These are phyloP conservation scores for Diplotaxis tenuifolia DNA, from an alignment of 345 rosid genomes.

Conservation along the genomic window DNA sequence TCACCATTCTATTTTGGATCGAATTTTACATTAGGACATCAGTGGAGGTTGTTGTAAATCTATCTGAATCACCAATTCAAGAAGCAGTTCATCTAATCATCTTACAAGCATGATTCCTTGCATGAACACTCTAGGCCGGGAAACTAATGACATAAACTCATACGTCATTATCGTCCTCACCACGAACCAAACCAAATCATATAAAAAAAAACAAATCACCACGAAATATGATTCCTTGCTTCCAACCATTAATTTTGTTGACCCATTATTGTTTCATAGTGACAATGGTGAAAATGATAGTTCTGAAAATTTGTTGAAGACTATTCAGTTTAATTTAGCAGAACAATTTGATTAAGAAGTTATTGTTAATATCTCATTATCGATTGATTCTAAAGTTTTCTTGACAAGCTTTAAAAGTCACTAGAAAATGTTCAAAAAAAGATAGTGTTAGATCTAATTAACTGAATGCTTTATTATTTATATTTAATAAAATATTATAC, in stretches of 20 bases:
- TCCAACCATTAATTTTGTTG: conserved; percentile 28
- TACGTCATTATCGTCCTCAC: background rate
- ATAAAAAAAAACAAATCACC: background rate
- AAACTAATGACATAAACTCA: background rate
- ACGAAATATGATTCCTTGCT: background rate
- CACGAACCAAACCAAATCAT: background rate
- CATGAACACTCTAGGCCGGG: background rate
- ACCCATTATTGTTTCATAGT: conserved; percentile 14
- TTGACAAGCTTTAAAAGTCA: background rate
- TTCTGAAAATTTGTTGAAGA: conserved; percentile 29
- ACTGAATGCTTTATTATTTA: no score
- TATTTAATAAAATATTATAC: no score
- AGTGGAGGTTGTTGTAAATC: background rate
- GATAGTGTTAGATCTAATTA: no score
- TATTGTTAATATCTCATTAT: conserved; percentile 13
- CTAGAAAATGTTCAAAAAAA: background rate
- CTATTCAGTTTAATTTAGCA: conserved; percentile 13
- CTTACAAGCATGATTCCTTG: background rate
- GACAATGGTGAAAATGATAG: conserved; percentile 23
- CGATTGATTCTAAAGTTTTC: background rate
- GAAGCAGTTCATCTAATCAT: background rate
- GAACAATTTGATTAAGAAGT: background rate
- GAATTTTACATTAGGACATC: background rate
- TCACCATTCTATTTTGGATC: background rate
- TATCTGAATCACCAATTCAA: background rate